These are phyloP conservation scores for Talaromyces sp. DNA, from an alignment of 2,329 filamentous ascomycete species.

Conservation along the genomic window DNA sequence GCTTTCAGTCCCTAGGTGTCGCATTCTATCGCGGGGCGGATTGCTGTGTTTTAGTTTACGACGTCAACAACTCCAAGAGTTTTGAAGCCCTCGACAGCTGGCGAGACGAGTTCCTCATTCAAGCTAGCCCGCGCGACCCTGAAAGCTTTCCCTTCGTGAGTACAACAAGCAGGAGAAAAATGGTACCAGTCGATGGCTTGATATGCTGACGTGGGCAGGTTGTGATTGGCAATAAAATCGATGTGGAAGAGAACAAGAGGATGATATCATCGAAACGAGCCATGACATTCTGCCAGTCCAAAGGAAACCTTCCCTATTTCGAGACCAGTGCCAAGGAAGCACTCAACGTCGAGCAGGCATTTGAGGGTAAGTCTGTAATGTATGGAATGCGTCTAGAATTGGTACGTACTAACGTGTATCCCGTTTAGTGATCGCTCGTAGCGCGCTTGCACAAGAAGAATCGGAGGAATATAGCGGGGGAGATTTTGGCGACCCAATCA, in stretches of 20 bases:
- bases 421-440: slow-evolving; percentile 79
- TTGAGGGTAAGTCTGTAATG: slow-evolving; percentile 53
- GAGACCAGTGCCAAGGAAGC: slow-evolving; percentile 99
- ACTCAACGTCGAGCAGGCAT: slow-evolving; percentile 90
- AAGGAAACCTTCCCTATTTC: slow-evolving; percentile 96
- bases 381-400: neutral
- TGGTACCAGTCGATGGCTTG: too few species aligned
- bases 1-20: slow-evolving; percentile 94
- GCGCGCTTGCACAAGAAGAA: slow-evolving; percentile 93
- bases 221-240: slow-evolving; percentile 97
- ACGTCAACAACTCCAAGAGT: slow-evolving; percentile 98
- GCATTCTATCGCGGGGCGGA: slow-evolving; percentile 97
- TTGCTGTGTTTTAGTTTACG: slow-evolving; percentile 96
- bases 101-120: slow-evolving; percentile 96
- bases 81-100: slow-evolving; percentile 98
- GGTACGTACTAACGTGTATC: neutral
- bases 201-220: slow-evolving; percentile 51
- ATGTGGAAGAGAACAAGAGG: slow-evolving; percentile 95
- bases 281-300: slow-evolving; percentile 95
- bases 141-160: slow-evolving; percentile 96
- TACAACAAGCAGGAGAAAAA: slow-evolving; percentile 16
- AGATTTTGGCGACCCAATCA: slow-evolving; percentile 96
- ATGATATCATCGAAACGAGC: slow-evolving; percentile 95
- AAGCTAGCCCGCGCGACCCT: slow-evolving; percentile 91
- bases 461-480: slow-evolving; percentile 88